Evolutionary conservation across 768 basidiomycete species (phyloP), one percentile per base, ranked within the genome.

Genomic region (Nidula microcarpa): DNA sequence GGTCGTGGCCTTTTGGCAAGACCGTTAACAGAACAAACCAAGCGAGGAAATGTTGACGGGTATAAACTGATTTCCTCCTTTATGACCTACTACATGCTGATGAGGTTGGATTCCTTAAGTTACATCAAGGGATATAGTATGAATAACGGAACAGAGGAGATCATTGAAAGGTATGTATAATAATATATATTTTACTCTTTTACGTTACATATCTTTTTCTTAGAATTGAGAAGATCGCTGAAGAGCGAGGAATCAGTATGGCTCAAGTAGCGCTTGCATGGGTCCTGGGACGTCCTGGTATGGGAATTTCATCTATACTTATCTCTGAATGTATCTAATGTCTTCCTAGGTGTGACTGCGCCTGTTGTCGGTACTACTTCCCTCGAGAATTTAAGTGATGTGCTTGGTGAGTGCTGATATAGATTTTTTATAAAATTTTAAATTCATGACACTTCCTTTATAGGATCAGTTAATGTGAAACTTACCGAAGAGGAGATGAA

Each of bases 331-430:
- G 23, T 30, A 30, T 30, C 23, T 30, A 30, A 30, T 30, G 23
- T 30, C 23, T 30, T 30, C 23, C 23, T 30, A 69, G 72, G 69
- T 33, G 75, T 85, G 7, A 70, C 79, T 0, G 81, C 81, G 0
- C 82, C 83, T 0, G 81, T 85, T 57, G 74, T 84, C 23, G 83
- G 82, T 0, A 72, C 76, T 0, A 79, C 78, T 1, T 78, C 72
- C 33, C 56, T 76, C 3, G 68, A 79, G 37, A 78, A 82, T 56
- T 62, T 85, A 34, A 63, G 75, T 46, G 81, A 84, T 49, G 67
- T 82, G 33, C 70, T 81, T 49, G 77, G 76, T 75, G 16, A 41
- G 39, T 41, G 16, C 13, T 17, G 3, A 30, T 41, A 11, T 41
- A 11, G 16, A 3, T 41, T 41, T 41, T 41, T 13, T 41, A 17